phyloP scores from a whole-genome alignment of 192 early-diverging fungal species.

The Dimargaris verticillata region DNA sequence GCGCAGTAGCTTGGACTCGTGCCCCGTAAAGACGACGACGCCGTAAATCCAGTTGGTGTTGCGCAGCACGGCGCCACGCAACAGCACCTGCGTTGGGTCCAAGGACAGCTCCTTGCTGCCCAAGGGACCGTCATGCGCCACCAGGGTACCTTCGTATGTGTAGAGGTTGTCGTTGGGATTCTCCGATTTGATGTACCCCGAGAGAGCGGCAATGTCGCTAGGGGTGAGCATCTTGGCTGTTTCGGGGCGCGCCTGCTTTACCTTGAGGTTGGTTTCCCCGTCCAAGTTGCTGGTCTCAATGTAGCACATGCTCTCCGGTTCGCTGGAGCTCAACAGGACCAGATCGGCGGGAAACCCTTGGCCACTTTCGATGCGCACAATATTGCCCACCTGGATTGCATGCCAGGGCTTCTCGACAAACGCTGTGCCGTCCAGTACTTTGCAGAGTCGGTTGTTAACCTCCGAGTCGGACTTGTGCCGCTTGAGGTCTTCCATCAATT shows the following conservation, averaged over 20 bases:
- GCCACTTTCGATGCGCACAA: conserved; percentile 73
- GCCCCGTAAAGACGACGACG: conserved; percentile 88
- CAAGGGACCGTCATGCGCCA: conserved; percentile 24
- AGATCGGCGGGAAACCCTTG: conserved; percentile 88
- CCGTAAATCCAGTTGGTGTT: conserved; percentile 93
- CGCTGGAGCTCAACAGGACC: conserved; percentile 73
- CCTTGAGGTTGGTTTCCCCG: conserved; percentile 96
- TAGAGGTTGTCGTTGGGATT: conserved; percentile 93
- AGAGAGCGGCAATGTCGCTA: conserved; percentile 36
- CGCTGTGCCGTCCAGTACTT: conserved; percentile 33
- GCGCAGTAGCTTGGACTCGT: conserved; percentile 94
- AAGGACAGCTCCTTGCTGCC: conserved; percentile 56
- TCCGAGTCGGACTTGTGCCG: conserved; percentile 58
- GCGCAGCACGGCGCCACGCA: conserved; percentile 82
- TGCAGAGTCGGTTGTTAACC: conserved; percentile 46
- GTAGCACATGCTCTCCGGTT: conserved; percentile 92
- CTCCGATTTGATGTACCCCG: conserved; percentile 76
- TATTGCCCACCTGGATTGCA: conserved; percentile 74
- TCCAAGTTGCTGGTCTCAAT: conserved; percentile 97
- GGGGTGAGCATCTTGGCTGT: conserved; percentile 61
- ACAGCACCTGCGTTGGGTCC: conserved; percentile 82
- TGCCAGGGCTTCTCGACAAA: conserved; percentile 67
- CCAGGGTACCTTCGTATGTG: conserved; percentile 66
- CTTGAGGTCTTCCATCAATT: conserved; percentile 82
- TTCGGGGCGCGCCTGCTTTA: conserved; percentile 82